Base-by-base conservation (phyloP, 345 rosid species). In the Citrus cavaleriei region DNA sequence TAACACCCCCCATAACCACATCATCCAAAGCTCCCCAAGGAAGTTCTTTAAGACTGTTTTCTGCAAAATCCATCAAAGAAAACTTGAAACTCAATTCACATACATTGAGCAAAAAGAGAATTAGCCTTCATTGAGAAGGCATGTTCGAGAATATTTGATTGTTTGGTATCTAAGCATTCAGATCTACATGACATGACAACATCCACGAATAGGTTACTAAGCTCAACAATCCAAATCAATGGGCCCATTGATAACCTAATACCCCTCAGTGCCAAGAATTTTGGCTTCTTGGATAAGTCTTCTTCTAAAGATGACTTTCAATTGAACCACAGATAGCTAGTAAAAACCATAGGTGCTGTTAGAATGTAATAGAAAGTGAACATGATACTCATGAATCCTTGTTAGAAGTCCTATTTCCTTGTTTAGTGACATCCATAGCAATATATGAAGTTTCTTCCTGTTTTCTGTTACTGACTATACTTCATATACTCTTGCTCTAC, bases 11-110 rank as follows among this genome's bases (percentile, higher is more conserved):
- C 99, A 95, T 95, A 32, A 95, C 98, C 75, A 95, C 97, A 85
- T 95, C 99, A 84, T 95, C 98, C 79, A 93, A 88, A 80, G 99
- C 90, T 46, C 99, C 98, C 99, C 99, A 95, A 49, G 90, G 89
- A 73, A 92, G 89, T 83, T 95, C 98, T 85, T 85, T 93, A 69
- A 91, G 87, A 4, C 77, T 83, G 54, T 83, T 84, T 73, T 84
- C 99, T 95, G 92, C 55, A 80, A 30, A 74, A 72, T 25, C 54
- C 76, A 79, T 70, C 71, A 58, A 25, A 5, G 59, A 77, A 34
- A 67, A 72, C 35, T 32, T 61, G n/a, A 75, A 70, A 16, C 30
- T 70, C 24, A 55, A 73, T 42, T 34, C 25, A 16, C 42, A 62
- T 40, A 27, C 32, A 49, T 12, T 16, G 8, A 54, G 22, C 58